Evolutionary conservation across 2,329 filamentous ascomycete genomes (phyloP).

Genomic region (Apiospora sp.): DNA sequence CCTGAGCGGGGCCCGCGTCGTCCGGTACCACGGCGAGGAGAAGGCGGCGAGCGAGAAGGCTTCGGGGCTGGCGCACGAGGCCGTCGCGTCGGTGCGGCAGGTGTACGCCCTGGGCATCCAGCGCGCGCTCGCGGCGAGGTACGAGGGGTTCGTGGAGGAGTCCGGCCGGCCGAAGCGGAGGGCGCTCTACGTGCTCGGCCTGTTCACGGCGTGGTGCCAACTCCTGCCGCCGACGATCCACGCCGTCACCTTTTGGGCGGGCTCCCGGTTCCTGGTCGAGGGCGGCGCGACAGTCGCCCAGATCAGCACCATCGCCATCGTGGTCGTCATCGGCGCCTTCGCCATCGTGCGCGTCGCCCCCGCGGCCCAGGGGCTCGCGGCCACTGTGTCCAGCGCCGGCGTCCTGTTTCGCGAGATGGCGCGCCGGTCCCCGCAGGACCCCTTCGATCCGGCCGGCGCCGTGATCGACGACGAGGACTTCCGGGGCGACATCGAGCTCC

Average conservation of each 20-base stretch:
- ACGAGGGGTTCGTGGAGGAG: conserved; percentile 9
- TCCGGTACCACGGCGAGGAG: conserved; percentile 37
- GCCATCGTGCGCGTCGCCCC: conserved; percentile 34
- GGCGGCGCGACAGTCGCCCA: conserved; percentile 17
- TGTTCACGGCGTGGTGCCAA: conserved; percentile 27
- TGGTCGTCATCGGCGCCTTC: conserved; percentile 63
- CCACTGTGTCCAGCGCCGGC: conserved; percentile 47
- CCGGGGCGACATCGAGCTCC: conserved; percentile 46
- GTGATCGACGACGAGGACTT: conserved; percentile 27
- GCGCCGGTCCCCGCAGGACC: conserved; percentile 46
- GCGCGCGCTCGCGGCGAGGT: conserved; percentile 22
- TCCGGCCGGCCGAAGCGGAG: background rate
- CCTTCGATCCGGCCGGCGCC: conserved; percentile 43
- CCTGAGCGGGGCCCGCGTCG: conserved; percentile 33
- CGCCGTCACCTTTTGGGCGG: conserved; percentile 31
- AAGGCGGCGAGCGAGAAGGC: conserved; percentile 34
- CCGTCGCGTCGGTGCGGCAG: conserved; percentile 57
- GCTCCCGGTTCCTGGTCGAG: conserved; percentile 26
- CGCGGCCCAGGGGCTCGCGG: conserved; percentile 59
- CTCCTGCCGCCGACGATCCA: conserved; percentile 21
- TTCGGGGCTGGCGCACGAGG: conserved; percentile 72
- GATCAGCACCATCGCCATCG: conserved; percentile 62
- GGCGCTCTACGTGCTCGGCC: conserved; percentile 9
- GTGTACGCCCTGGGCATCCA: conserved; percentile 30
- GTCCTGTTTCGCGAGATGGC: conserved; percentile 49